A percentile compares a stretch with the other conserved stretches of the same genome.
Evolutionary conservation across 305 asterid genomes (phyloP).

Genomic region (Striga hermonthica): DNA sequence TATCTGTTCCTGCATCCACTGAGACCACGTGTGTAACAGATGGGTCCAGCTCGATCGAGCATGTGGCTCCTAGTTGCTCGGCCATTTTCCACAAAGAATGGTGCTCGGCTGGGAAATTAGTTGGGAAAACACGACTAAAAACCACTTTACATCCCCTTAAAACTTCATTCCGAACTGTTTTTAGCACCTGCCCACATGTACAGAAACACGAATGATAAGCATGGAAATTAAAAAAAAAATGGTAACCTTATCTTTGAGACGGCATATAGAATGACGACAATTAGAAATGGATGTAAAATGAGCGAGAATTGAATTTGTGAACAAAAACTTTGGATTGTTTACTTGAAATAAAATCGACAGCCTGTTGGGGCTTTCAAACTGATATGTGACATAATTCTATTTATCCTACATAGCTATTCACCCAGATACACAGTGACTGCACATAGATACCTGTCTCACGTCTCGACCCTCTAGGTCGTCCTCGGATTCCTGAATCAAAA

Average conservation of each 20-base stretch:
- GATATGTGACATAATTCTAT: not conserved
- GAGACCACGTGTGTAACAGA: slow-evolving; percentile 58
- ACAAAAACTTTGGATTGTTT: not conserved
- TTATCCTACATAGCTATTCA: not conserved
- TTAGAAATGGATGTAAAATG: not conserved
- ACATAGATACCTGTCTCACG: slow-evolving; percentile 55
- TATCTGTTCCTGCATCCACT: slow-evolving; percentile 51
- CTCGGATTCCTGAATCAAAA: slow-evolving; percentile 38
- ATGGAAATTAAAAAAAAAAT: not conserved
- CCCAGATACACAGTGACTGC: not conserved
- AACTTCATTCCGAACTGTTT: slow-evolving; percentile 43
- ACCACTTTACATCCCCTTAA: slow-evolving; percentile 48
- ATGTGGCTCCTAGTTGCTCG: slow-evolving; percentile 56
- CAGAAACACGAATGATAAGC: not conserved
- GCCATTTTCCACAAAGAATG: slow-evolving; percentile 59
- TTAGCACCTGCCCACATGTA: slow-evolving; percentile 39
- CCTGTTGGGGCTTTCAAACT: not conserved
- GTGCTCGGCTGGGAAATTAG: slow-evolving; percentile 43
- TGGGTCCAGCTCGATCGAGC: slow-evolving; percentile 42
- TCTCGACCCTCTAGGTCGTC: slow-evolving; percentile 45
- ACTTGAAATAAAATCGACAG: not conserved
- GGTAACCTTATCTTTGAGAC: not conserved
- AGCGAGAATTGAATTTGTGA: not conserved
- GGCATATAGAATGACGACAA: not conserved
- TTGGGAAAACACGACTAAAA: slow-evolving; percentile 54